Conservation (phyloP, 306 rosid genomes). For the Canavalia ensiformis region DNA sequence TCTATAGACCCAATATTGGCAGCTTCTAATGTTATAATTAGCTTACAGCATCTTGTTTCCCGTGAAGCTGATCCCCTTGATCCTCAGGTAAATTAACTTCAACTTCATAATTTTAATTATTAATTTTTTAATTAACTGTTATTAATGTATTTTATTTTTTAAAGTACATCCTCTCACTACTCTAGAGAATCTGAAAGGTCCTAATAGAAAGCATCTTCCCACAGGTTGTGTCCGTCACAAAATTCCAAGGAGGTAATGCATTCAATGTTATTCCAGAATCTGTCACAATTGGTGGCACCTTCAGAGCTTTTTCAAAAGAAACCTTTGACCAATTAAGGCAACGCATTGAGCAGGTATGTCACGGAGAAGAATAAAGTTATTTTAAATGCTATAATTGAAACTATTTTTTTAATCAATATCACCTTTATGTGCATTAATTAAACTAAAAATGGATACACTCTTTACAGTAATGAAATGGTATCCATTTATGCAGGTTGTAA, state of each 20-base stretch:
- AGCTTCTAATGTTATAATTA: constrained; percentile 80
- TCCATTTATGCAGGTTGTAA: constrained; percentile 64
- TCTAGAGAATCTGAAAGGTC: too few relatives aligned
- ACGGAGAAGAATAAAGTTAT: constrained; percentile 4
- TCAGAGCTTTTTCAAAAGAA: constrained; percentile 72
- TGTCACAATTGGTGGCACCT: constrained; percentile 88
- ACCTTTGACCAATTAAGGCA: constrained; percentile 62
- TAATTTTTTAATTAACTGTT: too few relatives aligned
- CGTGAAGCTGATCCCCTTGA: constrained; percentile 92
- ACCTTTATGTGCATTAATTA: too few relatives aligned
- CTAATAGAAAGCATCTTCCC: not conserved
- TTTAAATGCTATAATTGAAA: constrained; percentile 5
- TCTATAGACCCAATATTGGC: constrained; percentile 85
- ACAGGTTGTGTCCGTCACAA: constrained; percentile 85
- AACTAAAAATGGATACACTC: too few relatives aligned
- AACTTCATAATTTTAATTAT: too few relatives aligned
- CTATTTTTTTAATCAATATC: too few relatives aligned
- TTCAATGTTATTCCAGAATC: constrained; percentile 94
- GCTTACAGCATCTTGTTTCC: constrained; percentile 86
- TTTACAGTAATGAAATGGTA: not conserved
- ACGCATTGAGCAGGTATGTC: constrained; percentile 73
- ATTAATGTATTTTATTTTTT: too few relatives aligned
- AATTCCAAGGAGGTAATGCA: constrained; percentile 86
- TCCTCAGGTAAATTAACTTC: constrained; percentile 58
- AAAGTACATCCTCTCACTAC: too few relatives aligned